phyloP scores from a whole-genome alignment of 176 grass and related monocot species.

The Lolium multiflorum region DNA sequence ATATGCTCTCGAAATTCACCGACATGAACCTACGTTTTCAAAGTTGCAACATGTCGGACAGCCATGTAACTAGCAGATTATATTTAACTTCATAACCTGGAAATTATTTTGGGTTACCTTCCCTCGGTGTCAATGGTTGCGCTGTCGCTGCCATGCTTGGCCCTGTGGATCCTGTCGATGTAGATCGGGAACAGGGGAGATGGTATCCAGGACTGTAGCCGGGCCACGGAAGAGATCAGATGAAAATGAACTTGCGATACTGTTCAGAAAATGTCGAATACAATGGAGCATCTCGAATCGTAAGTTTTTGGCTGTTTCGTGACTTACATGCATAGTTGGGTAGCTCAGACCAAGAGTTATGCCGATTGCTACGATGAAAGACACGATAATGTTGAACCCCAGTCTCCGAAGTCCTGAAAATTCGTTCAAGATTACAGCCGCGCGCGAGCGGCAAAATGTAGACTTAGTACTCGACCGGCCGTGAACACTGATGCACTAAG shows the following conservation, averaged over 20 bases:
- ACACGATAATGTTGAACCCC: conserved; percentile 76
- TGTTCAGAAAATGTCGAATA: not conserved
- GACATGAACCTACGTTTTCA: conserved; percentile 63
- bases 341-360: conserved; percentile 73
- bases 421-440: not conserved
- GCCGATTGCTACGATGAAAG: conserved; percentile 52
- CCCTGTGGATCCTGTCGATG: conserved; percentile 75
- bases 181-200: conserved; percentile 78
- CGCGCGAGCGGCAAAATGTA: not conserved
- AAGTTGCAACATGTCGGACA: not conserved
- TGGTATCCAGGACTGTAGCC: conserved; percentile 68
- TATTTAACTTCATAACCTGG: not conserved
- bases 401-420: conserved; percentile 59
- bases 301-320: not conserved
- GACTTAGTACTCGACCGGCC: not conserved
- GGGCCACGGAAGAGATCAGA: not conserved
- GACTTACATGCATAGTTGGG: conserved; percentile 69
- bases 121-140: conserved; percentile 77
- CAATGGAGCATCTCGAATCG: not conserved
- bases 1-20: conserved; percentile 84
- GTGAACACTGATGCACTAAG: not conserved
- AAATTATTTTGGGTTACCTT: conserved; percentile 45
- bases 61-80: not conserved
- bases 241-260: not conserved
- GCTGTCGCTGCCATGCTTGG: conserved; percentile 84